Evolutionary conservation across 768 basidiomycete genomes (phyloP).

Genomic region (Cystobasidium ongulense): DNA sequence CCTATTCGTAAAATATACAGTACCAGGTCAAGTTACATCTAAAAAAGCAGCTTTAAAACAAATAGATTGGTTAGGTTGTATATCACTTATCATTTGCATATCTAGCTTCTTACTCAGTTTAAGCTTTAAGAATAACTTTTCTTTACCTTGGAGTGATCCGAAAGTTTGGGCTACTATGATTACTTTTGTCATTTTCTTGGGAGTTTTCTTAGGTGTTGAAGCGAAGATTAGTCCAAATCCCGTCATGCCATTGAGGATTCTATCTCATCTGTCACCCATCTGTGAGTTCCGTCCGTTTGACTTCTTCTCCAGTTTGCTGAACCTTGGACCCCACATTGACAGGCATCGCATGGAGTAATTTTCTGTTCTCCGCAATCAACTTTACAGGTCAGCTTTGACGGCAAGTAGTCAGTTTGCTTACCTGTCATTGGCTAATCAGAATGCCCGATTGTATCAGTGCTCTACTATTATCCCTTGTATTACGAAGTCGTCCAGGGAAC

Average conservation of each 20-base stretch:
- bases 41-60: conserved; percentile 46
- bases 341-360: conserved; percentile 27
- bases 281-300: not conserved
- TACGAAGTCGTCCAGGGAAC: conserved; percentile 70
- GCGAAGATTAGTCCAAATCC: conserved; percentile 69
- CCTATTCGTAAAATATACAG: conserved; percentile 66
- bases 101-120: conserved; percentile 43
- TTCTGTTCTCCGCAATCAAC: conserved; percentile 37
- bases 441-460: not conserved
- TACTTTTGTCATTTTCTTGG: conserved; percentile 53
- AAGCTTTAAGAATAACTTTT: conserved; percentile 46
- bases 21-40: conserved; percentile 49
- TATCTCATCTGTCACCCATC: conserved; percentile 43
- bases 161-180: conserved; percentile 59
- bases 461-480: conserved; percentile 84
- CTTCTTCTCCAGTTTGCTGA: conserved; percentile 56
- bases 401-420: conserved; percentile 32
- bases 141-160: conserved; percentile 63
- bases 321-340: conserved; percentile 59
- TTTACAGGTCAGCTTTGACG: conserved; percentile 41
- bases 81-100: conserved; percentile 59
- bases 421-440: not conserved
- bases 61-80: conserved; percentile 75
- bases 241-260: conserved; percentile 76
- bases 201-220: conserved; percentile 69